Evolutionary conservation across 1,139 yeast genomes (phyloP).

Genomic region (Yamadazyma atmosphaerica): DNA sequence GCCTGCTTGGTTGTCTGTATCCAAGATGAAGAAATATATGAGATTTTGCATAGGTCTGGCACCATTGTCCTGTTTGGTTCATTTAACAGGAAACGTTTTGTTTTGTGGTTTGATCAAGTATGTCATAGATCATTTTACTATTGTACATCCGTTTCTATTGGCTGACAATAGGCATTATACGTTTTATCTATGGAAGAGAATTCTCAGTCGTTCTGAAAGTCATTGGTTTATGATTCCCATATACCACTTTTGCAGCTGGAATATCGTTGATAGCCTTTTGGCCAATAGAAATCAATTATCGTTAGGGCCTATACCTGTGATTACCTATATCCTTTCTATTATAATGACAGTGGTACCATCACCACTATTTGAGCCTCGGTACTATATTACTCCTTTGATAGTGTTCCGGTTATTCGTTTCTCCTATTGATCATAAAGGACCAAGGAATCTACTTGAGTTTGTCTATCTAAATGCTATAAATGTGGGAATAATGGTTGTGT

Average conservation of each 20-base stretch:
- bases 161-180: constrained; percentile 96
- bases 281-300: constrained; percentile 8
- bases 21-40: constrained; percentile 37
- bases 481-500: constrained; percentile 50
- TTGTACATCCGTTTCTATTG: constrained; percentile 83
- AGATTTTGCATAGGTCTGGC: constrained; percentile 20
- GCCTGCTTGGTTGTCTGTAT: constrained; percentile 63
- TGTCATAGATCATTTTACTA: constrained; percentile 60
- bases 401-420: constrained; percentile 65
- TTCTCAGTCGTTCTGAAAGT: constrained; percentile 48
- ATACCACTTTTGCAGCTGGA: constrained; percentile 70
- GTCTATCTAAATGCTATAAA: constrained; percentile 62
- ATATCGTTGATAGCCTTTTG: constrained; percentile 29
- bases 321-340: constrained; percentile 54
- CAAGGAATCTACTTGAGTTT: constrained; percentile 53
- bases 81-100: constrained; percentile 16
- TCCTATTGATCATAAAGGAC: constrained; percentile 31
- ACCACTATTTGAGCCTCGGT: constrained; percentile 91
- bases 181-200: constrained; percentile 73
- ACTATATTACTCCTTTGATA: constrained; percentile 78
- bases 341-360: constrained; percentile 74
- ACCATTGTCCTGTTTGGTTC: constrained; percentile 7
- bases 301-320: constrained; percentile 33
- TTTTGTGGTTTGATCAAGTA: constrained; percentile 39
- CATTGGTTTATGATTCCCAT: constrained; percentile 56